These are phyloP conservation scores for Vigna trinervia DNA, from an alignment of 306 rosid species.

Conservation along the genomic window DNA sequence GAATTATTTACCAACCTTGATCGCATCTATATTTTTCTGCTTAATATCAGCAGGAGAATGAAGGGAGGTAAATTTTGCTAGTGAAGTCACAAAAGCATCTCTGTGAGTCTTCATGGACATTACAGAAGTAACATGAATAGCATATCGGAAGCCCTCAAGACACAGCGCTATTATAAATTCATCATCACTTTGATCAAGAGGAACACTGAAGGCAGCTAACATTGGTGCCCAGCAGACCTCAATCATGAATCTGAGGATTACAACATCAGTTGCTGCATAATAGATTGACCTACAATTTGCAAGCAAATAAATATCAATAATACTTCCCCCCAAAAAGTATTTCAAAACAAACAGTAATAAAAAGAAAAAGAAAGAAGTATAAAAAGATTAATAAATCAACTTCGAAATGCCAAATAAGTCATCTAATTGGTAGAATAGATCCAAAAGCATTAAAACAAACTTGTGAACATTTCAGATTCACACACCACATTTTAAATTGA, in stretches of 20 bases:
- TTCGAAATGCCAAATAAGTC: constrained; percentile 35
- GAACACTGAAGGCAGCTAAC: constrained; percentile 99
- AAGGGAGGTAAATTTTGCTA: constrained; percentile 95
- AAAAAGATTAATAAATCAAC: constrained; percentile 1
- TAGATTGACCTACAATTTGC: constrained; percentile 86
- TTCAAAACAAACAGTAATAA: constrained; percentile 10
- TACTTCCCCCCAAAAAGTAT: not conserved
- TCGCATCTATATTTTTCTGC: constrained; percentile 93
- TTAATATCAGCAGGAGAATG: constrained; percentile 97
- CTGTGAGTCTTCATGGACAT: constrained; percentile 99
- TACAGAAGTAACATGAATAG: constrained; percentile 88
- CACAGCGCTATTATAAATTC: constrained; percentile 80
- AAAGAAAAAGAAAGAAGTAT: not conserved
- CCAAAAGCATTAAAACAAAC: constrained; percentile 1
- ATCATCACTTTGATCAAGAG: constrained; percentile 93
- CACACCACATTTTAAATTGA: constrained; percentile 16
- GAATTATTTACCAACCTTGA: constrained; percentile 76
- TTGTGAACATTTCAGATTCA: constrained; percentile 29
- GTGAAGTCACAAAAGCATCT: constrained; percentile 92
- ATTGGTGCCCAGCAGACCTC: constrained; percentile 99
- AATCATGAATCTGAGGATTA: constrained; percentile 94
- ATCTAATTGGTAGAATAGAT: constrained; percentile 29
- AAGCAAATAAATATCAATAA: constrained; percentile 38
- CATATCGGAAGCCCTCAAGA: constrained; percentile 89
- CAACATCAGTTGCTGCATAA: constrained; percentile 97